A percentile compares a stretch with the other conserved stretches of the same genome.
phyloP scores from a whole-genome alignment of 371 early-diverging fungal species.

The Conidiobolus incongruus region DNA sequence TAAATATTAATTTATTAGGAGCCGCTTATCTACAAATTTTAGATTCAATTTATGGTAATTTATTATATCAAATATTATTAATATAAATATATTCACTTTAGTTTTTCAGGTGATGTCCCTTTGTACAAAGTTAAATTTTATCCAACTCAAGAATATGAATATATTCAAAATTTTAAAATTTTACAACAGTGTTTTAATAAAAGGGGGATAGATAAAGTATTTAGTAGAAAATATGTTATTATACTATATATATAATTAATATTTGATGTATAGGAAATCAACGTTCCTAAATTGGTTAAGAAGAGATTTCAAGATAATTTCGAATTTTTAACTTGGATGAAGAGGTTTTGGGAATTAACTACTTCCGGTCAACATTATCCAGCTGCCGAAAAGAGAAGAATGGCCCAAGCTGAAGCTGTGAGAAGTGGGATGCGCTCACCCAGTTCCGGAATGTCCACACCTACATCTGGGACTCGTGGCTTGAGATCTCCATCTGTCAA shows the following conservation, averaged over 20 bases:
- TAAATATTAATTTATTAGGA: no score
- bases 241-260: no score
- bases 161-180: constrained; percentile 54
- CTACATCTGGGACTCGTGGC: no score
- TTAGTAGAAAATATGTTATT: no score
- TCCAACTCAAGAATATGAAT: constrained; percentile 64
- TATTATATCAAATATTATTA: background rate
- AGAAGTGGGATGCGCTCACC: constrained; percentile 1
- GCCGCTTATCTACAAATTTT: constrained; percentile 61
- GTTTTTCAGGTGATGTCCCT: constrained; percentile 23
- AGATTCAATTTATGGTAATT: constrained; percentile 42
- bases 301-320: constrained; percentile 92
- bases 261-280: constrained; percentile 45
- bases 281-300: constrained; percentile 65
- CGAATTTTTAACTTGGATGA: constrained; percentile 88
- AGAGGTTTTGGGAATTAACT: constrained; percentile 63
- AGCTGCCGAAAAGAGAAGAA: constrained; percentile 5
- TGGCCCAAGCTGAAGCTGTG: constrained; percentile 5
- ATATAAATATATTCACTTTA: constrained; percentile 5
- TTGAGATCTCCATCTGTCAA: background rate
- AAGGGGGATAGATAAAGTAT: constrained; percentile 31
- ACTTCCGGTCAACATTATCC: constrained; percentile 18
- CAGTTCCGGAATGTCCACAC: background rate
- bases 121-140: constrained; percentile 48
- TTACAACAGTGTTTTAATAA: constrained; percentile 38